A percentile compares a stretch with the other conserved stretches of the same genome.
Evolutionary conservation across 768 basidiomycete genomes (phyloP).

Genomic region (Psilocybe subaeruginosa): DNA sequence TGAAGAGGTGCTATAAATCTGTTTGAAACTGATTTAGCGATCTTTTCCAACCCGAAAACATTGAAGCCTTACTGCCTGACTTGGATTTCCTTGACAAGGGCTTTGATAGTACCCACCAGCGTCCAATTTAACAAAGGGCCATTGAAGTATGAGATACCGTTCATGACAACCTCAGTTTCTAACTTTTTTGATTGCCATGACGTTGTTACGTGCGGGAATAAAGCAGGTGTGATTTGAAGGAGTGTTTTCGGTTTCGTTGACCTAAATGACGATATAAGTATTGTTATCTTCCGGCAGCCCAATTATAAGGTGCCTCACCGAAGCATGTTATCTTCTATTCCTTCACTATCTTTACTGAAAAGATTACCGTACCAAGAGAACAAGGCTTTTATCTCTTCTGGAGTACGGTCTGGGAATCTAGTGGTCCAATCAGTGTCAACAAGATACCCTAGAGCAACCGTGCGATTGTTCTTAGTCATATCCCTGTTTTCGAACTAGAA

Average conservation of each 20-base stretch:
- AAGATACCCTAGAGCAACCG: constrained; percentile 54
- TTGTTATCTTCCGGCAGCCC: neutral
- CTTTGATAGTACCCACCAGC: constrained; percentile 70
- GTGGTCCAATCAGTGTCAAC: constrained; percentile 48
- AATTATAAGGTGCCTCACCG: constrained; percentile 38
- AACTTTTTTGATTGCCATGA: constrained; percentile 52
- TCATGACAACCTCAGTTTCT: constrained; percentile 68
- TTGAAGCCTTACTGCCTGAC: constrained; percentile 49
- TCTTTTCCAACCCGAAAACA: neutral
- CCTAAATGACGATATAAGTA: constrained; percentile 34
- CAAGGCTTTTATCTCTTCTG: constrained; percentile 48
- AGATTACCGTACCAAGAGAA: constrained; percentile 75
- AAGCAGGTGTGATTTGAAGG: constrained; percentile 65
- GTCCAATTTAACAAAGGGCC: constrained; percentile 80
- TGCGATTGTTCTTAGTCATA: constrained; percentile 48
- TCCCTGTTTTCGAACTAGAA: constrained; percentile 51
- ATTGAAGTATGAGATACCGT: constrained; percentile 79
- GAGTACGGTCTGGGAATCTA: constrained; percentile 39
- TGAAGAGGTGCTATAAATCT: constrained; percentile 52
- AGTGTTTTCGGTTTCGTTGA: constrained; percentile 72
- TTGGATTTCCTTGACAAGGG: constrained; percentile 62
- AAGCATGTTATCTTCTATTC: constrained; percentile 81
- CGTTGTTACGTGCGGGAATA: constrained; percentile 67
- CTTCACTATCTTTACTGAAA: constrained; percentile 77
- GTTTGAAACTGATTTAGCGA: constrained; percentile 1